Evolutionary conservation across 2,329 filamentous ascomycete genomes (phyloP).

Genomic region (Sclerotiophoma versabilis): DNA sequence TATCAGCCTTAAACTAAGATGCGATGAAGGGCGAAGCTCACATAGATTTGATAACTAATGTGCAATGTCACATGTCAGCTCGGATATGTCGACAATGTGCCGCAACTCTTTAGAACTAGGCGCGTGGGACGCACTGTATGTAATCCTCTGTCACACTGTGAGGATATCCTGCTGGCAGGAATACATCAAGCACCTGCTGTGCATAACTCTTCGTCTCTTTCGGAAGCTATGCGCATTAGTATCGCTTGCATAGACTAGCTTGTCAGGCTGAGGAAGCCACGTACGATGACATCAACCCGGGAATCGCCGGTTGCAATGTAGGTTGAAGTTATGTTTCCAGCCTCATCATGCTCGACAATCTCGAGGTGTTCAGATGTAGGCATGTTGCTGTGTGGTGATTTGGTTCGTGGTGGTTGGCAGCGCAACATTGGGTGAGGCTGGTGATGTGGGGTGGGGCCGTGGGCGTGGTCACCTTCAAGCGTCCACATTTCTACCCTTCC

Average conservation of each 20-base stretch:
- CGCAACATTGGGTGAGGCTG: conserved; percentile 2
- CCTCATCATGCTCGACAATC: conserved; percentile 57
- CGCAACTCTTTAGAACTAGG: not conserved
- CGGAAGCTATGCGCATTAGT: conserved; percentile 17
- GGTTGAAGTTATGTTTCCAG: conserved; percentile 57
- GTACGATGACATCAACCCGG: conserved; percentile 58
- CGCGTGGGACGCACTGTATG: conserved; percentile 61
- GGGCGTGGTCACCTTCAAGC: not conserved
- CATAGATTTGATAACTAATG: conserved; percentile 71
- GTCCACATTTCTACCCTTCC: not conserved
- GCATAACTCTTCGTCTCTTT: conserved; percentile 33
- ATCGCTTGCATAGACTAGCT: not conserved
- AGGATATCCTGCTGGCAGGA: conserved; percentile 87
- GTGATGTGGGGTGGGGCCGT: conserved; percentile 2
- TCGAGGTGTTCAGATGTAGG: not conserved
- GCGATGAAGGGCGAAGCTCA: conserved; percentile 46
- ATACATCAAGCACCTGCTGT: conserved; percentile 68
- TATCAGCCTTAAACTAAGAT: not conserved
- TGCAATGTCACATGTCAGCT: not conserved
- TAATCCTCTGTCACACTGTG: conserved; percentile 88
- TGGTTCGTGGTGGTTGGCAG: not conserved
- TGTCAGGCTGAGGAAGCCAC: conserved; percentile 8
- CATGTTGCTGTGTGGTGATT: conserved; percentile 10
- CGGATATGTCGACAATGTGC: no score
- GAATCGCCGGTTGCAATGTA: conserved; percentile 53